Base-by-base conservation (phyloP, 1,139 yeast genomes). In the Lodderomyces oxycetoniae region DNA sequence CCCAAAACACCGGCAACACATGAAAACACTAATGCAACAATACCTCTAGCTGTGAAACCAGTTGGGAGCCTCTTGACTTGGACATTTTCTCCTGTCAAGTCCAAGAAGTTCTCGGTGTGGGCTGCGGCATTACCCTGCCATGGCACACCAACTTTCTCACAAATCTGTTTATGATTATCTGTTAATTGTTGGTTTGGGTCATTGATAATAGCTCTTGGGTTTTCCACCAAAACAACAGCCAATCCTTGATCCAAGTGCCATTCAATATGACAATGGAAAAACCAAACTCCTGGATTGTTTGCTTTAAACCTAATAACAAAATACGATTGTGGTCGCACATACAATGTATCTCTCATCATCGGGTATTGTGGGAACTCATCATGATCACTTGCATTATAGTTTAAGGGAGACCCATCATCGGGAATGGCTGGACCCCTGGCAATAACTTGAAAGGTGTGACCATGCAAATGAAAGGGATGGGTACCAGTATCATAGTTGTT, bases 161-260 rank as follows among this genome's bases (percentile, higher is more conserved):
- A 81, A 20, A 64, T 61, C 12, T 61, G 60, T 24, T 62, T 55
- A 47, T 68, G 79, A 40, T 73, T 67, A 1, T 64, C 67, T 21
- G 71, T 61, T 13, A 71, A 42, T 22, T 55, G 57, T 44, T 67
- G 69, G 4, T 50, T 41, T 10, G 52, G 43, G 21, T 59, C 57
- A 28, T 53, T 45, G 48, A 74, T 75, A 28, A 81, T 55, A 19
- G 61, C 59, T 24, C 61, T 47, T 11, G 95, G 95, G 28, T 86
- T 88, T 60, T 86, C 95, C 32, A 86, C 63, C 26, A 82, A 70
- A 2, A 75, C 71, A 38, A 80, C 61, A 13, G 88, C 89, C 42
- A 87, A 70, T 41, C 96, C 96, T 60, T 86, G 95, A 50, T 76
- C 78, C 66, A 87, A 72, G 63, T 87, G 96, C 96, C 96, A 87